Base-by-base conservation (phyloP, 2,329 filamentous ascomycete species). In the Drechslerella dactyloides region DNA sequence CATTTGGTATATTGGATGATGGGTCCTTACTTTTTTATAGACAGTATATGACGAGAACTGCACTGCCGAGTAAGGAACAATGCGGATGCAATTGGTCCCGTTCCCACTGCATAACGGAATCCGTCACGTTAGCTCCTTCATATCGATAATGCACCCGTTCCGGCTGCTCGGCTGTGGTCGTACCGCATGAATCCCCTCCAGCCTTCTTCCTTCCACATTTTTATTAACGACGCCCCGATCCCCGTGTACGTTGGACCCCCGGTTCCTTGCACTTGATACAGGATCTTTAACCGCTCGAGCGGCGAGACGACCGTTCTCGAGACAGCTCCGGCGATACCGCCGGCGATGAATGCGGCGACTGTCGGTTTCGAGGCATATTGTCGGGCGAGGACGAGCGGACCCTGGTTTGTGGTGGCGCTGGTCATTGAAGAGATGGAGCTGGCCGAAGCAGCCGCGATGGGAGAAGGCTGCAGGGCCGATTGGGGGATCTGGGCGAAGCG, bases 31-130 rank as follows among this genome's bases (percentile, higher is more conserved):
- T 82, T 87, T 86, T 81, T 96, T 97, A 82, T 99, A 99, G 76
- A 97, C 87, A 79, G 96, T 97, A 83, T 97, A 99, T 78, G 92
- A 96, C 76, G 93, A 93, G 80, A 99, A 99, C 78, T 99, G 94
- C 44, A 97, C 94, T 10, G 94, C 94, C 55, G 93, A 97, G 80
- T 99, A 99, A 2, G 94, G 94, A 58, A 99, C 91, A 75, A 99
- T 99, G 73, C 94, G 90, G 77, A 99, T 91, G 83, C 94, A 99
- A 80, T 99, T 99, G 73, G 93, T 97, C 74, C 94, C 94, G 79
- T 99, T 99, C 58, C 94, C 94, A 59, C 76, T 77, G 61, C 73
- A 44, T 61, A 56, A 66, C 33, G 27, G 11, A 48, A 27, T n/a
- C 21, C 37, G 1, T 37, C 58, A 54, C 24, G 48, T 70, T 64